Base-by-base conservation (phyloP, 805 yeast genomes). In the Spathaspora arborariae region DNA sequence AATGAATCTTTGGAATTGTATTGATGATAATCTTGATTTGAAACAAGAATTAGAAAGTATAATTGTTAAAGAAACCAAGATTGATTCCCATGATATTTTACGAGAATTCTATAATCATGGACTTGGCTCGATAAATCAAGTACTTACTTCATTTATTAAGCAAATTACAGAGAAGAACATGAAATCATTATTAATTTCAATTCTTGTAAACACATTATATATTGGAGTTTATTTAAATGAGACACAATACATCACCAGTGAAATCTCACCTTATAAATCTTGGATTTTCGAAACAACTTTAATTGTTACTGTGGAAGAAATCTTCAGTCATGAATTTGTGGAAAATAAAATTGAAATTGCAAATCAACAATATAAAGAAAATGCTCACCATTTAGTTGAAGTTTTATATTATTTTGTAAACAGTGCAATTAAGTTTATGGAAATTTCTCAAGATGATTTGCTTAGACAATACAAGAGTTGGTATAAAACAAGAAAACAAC, bases 231-330 rank as follows among this genome's bases (percentile, higher is more conserved):
- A 57, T 43, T 26, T 47, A n/a, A 70, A 72, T 45, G 85, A 80
- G 54, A 62, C 60, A 4, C 46, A 58, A 3, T 72, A 73, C 47
- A 52, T 67, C 6, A 62, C 63, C 13, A 36, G 55, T 2, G 27
- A n/a, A 45, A 37, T 34, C 39, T 49, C 41, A 39, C 36, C 52
- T 1, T 51, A 54, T 4, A 64, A 67, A 36, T 72, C 75, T 10
- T 81, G 86, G 86, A 66, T 78, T 33, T 70, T 74, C 21, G 72
- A 70, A 20, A 59, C 76, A 20, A 67, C 68, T 16, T 56, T 71
- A 35, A 53, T 78, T 18, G 44, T 68, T 6, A 48, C 58, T 11
- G 55, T 78, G 4, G 80, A 80, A 53, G 67, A 68, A 9, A 49
- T 74, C 2, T 75, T 72, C 50, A 64, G 63, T 7, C 63, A 63